Evolutionary conservation across 2,329 filamentous ascomycete genomes (phyloP).

Genomic region (Colletotrichum caudatum): DNA sequence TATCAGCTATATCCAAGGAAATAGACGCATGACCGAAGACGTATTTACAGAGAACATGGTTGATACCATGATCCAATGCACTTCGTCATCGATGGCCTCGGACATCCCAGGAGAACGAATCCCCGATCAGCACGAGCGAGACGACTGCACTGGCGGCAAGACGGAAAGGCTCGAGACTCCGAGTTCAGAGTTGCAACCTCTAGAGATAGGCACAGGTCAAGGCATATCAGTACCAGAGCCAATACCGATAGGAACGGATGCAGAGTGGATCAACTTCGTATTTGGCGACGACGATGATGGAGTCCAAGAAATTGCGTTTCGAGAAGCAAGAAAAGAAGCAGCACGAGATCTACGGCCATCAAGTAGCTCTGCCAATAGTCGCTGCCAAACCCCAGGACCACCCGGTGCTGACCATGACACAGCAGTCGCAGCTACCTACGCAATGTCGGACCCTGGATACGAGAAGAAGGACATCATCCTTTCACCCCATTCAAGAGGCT

Average conservation of each 20-base stretch:
- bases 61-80: neutral
- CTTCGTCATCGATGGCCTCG: neutral
- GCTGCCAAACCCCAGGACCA: too few species aligned
- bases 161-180: neutral
- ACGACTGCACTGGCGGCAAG: neutral
- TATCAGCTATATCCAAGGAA: neutral
- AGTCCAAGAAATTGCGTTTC: slow-evolving; percentile 4
- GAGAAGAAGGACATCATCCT: neutral
- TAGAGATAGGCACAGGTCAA: neutral
- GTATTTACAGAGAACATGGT: neutral
- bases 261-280: slow-evolving; percentile 38
- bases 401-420: neutral
- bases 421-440: slow-evolving; percentile 7
- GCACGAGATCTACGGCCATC: slow-evolving; percentile 23
- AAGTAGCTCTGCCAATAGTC: neutral
- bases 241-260: neutral
- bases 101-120: neutral
- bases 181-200: neutral
- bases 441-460: neutral
- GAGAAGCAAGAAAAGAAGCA: slow-evolving; percentile 29
- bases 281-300: slow-evolving; percentile 27
- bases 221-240: neutral
- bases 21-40: neutral
- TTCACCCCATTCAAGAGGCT: neutral
- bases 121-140: neutral